These are phyloP conservation scores for Amanita subjunquillea DNA, from an alignment of 768 basidiomycete genomes.

Conservation along the genomic window DNA sequence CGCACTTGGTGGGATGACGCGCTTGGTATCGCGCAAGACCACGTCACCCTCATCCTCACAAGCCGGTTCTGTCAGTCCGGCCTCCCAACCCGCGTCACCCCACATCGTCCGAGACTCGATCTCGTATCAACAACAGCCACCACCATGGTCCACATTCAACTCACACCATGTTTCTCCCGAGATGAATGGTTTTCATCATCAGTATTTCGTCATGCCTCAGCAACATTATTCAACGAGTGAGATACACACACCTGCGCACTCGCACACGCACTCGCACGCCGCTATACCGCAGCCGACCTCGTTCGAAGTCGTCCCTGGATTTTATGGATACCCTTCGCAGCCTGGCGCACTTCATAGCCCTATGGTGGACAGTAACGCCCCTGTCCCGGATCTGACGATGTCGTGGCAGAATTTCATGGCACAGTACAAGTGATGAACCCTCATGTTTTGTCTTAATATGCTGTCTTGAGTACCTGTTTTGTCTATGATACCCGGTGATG, in stretches of 20 bases:
- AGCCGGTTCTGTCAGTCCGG: slow-evolving; percentile 30
- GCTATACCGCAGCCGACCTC: neutral
- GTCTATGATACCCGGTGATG: neutral
- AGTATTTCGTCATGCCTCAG: slow-evolving; percentile 1
- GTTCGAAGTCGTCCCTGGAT: slow-evolving; percentile 16
- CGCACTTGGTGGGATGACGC: slow-evolving; percentile 52
- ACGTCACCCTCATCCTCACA: slow-evolving; percentile 37
- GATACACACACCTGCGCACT: slow-evolving; percentile 2
- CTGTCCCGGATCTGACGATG: slow-evolving; percentile 26
- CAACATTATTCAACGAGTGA: slow-evolving; percentile 7
- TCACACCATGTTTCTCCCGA: slow-evolving; percentile 1
- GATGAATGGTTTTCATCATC: slow-evolving; percentile 5
- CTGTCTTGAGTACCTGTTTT: neutral
- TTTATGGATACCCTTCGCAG: slow-evolving; percentile 19
- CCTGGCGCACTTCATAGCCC: slow-evolving; percentile 11
- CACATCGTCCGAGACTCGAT: slow-evolving; percentile 8
- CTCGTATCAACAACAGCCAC: slow-evolving; percentile 3
- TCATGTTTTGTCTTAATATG: neutral
- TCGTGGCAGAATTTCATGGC: slow-evolving; percentile 40
- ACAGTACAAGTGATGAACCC: slow-evolving; percentile 25
- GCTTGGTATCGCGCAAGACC: slow-evolving; percentile 44
- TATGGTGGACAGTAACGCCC: slow-evolving; percentile 18
- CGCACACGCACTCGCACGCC: neutral
- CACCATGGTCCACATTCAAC: slow-evolving; percentile 3
- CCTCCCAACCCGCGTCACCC: slow-evolving; percentile 36